A percentile compares a stretch with the other conserved stretches of the same genome.
phyloP scores from a whole-genome alignment of 371 early-diverging fungal genomes.

The Mortierella sp. region DNA sequence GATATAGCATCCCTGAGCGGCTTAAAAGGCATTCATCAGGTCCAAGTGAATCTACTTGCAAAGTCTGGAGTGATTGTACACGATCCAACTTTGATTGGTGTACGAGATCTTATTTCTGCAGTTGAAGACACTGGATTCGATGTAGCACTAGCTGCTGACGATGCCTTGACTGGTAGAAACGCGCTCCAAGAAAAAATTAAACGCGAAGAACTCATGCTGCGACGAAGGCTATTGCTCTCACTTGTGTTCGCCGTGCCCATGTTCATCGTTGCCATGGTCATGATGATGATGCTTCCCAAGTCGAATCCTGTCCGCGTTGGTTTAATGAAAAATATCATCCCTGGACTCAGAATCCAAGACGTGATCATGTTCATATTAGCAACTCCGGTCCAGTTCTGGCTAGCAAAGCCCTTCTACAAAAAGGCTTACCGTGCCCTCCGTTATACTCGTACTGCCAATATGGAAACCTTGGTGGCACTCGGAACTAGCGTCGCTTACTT shows the following conservation, averaged over 20 bases:
- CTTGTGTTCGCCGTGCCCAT: conserved; percentile 72
- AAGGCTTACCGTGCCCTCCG: conserved; percentile 68
- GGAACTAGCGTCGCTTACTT: conserved; percentile 78
- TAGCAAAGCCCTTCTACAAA: conserved; percentile 66
- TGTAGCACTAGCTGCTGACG: conserved; percentile 61
- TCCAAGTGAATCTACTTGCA: conserved; percentile 76
- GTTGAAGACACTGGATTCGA: conserved; percentile 74
- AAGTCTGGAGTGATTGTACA: conserved; percentile 72
- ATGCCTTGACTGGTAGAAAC: conserved; percentile 50
- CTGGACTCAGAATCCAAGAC: conserved; percentile 64
- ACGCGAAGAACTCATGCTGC: conserved; percentile 59
- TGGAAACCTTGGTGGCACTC: conserved; percentile 78
- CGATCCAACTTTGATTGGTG: conserved; percentile 63
- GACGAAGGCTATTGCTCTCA: conserved; percentile 65
- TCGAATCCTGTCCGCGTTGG: conserved; percentile 58
- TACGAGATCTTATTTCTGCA: conserved; percentile 65
- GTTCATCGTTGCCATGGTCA: conserved; percentile 70
- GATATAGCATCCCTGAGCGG: conserved; percentile 56
- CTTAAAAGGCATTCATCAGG: conserved; percentile 68
- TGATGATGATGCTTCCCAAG: conserved; percentile 68
- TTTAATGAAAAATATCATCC: conserved; percentile 56
- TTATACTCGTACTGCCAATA: conserved; percentile 73
- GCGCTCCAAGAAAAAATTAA: conserved; percentile 65
- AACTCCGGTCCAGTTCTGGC: conserved; percentile 71
- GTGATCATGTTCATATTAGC: conserved; percentile 65